Percentiles rank a stretch among this genome's conserved stretches.
Conservation (phyloP, 2,329 filamentous ascomycete genomes). For the Corniculantispora saksenae region DNA sequence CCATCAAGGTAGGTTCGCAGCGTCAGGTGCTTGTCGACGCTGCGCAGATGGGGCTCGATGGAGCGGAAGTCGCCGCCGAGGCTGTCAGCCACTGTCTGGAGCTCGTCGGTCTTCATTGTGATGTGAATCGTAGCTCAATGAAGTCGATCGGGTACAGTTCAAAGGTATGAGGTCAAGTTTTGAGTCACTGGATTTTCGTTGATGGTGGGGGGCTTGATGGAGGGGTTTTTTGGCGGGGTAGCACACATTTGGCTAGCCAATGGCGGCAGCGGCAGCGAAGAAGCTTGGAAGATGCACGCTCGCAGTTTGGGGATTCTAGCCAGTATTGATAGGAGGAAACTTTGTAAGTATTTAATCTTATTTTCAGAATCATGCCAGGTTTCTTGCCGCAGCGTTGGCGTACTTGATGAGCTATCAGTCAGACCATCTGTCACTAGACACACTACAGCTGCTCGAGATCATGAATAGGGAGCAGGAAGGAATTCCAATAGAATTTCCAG, state of each 20-base stretch:
- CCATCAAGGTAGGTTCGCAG: conserved; percentile 85
- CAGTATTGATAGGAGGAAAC: no score
- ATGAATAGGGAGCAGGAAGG: no score
- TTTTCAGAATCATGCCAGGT: no score
- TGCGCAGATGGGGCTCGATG: conserved; percentile 71
- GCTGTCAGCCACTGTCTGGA: conserved; percentile 51
- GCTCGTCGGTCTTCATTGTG: conserved; percentile 59
- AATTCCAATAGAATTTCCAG: no score
- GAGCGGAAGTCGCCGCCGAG: conserved; percentile 75
- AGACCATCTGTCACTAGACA: no score
- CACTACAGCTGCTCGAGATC: no score
- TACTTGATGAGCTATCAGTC: no score
- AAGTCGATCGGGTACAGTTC: background rate
- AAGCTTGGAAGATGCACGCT: no score
- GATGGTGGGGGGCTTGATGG: conserved; percentile 24
- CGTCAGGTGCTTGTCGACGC: conserved; percentile 84
- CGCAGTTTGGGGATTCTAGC: no score
- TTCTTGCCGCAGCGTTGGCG: no score
- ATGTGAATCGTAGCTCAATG: conserved; percentile 1
- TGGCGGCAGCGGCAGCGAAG: background rate
- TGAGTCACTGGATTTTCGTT: conserved; percentile 30
- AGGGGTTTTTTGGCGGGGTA: conserved; percentile 19
- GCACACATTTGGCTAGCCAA: conserved; percentile 3
- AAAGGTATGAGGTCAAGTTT: background rate
- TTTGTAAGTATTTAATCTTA: no score